phyloP scores from a whole-genome alignment of 345 rosid genomes.

The Turnera subulata region DNA sequence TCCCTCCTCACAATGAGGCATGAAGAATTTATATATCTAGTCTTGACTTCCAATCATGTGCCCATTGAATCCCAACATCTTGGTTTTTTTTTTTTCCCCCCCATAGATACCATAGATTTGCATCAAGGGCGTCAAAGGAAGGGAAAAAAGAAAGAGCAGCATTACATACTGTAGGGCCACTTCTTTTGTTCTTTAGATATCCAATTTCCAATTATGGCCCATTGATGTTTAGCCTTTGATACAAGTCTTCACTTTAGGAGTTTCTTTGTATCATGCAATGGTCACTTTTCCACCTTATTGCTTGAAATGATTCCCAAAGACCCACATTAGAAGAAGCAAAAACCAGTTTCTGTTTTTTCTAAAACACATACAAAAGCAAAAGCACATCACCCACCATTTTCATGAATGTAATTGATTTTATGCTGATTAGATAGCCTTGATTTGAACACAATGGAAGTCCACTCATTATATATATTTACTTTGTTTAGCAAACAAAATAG shows the following conservation, averaged over 20 bases:
- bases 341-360: constrained; percentile 3
- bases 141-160: not conserved
- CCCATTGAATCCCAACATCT: not conserved
- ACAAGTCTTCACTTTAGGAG: constrained; percentile 24
- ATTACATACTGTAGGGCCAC: constrained; percentile 17
- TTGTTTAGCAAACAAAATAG: not conserved
- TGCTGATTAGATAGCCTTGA: constrained; percentile 35
- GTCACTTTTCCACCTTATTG: constrained; percentile 22
- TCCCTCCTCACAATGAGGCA: not conserved
- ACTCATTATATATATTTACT: constrained; percentile 22
- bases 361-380: constrained; percentile 2
- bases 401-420: constrained; percentile 7
- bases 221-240: constrained; percentile 11
- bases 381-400: constrained; percentile 14
- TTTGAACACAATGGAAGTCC: constrained; percentile 35
- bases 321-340: constrained; percentile 22
- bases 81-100: not conserved
- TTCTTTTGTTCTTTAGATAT: constrained; percentile 13
- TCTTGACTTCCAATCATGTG: not conserved
- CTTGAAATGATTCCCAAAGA: constrained; percentile 29
- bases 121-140: constrained; percentile 7
- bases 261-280: constrained; percentile 24
- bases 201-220: constrained; percentile 14
- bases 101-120: not conserved
- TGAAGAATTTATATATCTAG: not conserved